Evolutionary conservation across 208 protist genomes (phyloP).

Genomic region (Porcisia hertigi): DNA sequence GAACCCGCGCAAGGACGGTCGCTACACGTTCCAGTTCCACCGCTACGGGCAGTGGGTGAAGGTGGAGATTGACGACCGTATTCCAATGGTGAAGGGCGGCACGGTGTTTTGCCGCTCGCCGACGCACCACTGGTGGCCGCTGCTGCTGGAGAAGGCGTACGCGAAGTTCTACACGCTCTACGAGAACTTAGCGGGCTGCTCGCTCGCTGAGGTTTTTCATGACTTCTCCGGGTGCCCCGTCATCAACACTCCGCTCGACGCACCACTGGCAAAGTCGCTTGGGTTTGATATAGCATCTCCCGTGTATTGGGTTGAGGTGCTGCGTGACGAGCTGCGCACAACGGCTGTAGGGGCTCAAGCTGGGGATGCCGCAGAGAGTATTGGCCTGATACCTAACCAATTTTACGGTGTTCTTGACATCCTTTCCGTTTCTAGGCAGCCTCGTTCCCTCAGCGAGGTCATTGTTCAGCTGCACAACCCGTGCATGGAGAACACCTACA

Average conservation of each 20-base stretch:
- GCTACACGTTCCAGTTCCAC: conserved; percentile 76
- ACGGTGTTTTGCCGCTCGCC: conserved; percentile 61
- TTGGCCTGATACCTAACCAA: conserved; percentile 46
- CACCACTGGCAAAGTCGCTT: conserved; percentile 21
- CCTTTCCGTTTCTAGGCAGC: conserved; percentile 18
- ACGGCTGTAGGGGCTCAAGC: conserved; percentile 37
- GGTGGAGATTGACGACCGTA: conserved; percentile 75
- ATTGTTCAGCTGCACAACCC: conserved; percentile 68
- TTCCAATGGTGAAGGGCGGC: conserved; percentile 43
- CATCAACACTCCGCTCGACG: conserved; percentile 37
- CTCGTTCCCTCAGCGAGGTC: conserved; percentile 41
- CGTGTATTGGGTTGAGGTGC: conserved; percentile 48
- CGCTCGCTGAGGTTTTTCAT: conserved; percentile 53
- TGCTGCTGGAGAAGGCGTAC: conserved; percentile 83
- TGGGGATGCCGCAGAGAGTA: conserved; percentile 18
- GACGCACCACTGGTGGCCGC: conserved; percentile 67
- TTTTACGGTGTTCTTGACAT: conserved; percentile 65
- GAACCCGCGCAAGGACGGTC: conserved; percentile 52
- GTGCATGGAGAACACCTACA: conserved; percentile 46
- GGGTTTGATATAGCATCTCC: conserved; percentile 38
- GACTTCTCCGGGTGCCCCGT: conserved; percentile 66
- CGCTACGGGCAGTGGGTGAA: conserved; percentile 63
- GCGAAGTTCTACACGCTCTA: conserved; percentile 80
- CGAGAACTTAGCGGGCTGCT: conserved; percentile 58
- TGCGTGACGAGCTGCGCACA: conserved; percentile 36